These are phyloP conservation scores for Rutidosis leptorrhynchoides DNA, from an alignment of 129 eudicot genomes.

Conservation along the genomic window DNA sequence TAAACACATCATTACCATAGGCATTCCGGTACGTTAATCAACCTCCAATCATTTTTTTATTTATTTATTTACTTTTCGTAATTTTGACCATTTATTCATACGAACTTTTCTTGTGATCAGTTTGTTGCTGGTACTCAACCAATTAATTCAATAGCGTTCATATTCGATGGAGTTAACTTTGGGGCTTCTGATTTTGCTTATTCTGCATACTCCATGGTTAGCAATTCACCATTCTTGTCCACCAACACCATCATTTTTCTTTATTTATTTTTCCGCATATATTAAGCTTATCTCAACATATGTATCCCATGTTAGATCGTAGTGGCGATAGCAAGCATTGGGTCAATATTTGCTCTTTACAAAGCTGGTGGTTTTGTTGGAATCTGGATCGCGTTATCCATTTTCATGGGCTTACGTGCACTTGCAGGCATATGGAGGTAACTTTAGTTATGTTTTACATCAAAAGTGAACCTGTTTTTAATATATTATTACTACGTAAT, in stretches of 20 bases:
- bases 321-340: conserved; percentile 61
- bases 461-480: too few species aligned
- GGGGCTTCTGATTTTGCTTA: conserved; percentile 80
- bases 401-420: conserved; percentile 64
- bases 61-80: background rate
- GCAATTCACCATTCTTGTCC: conserved; percentile 1
- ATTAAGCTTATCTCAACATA: background rate
- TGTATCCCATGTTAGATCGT: conserved; percentile 42
- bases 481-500: background rate
- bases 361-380: conserved; percentile 60
- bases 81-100: background rate
- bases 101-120: conserved; percentile 31
- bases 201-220: conserved; percentile 84
- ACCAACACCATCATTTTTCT: background rate
- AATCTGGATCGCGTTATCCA: conserved; percentile 76
- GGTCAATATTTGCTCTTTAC: conserved; percentile 46
- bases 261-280: background rate
- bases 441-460: background rate
- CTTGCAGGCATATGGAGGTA: conserved; percentile 88
- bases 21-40: conserved; percentile 47
- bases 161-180: conserved; percentile 79
- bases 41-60: background rate
- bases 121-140: conserved; percentile 88
- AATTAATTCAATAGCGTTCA: conserved; percentile 64
- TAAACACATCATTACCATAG: conserved; percentile 49